These are phyloP conservation scores for Pleomassaria siparia DNA, from an alignment of 2,329 filamentous ascomycete species.

Conservation along the genomic window DNA sequence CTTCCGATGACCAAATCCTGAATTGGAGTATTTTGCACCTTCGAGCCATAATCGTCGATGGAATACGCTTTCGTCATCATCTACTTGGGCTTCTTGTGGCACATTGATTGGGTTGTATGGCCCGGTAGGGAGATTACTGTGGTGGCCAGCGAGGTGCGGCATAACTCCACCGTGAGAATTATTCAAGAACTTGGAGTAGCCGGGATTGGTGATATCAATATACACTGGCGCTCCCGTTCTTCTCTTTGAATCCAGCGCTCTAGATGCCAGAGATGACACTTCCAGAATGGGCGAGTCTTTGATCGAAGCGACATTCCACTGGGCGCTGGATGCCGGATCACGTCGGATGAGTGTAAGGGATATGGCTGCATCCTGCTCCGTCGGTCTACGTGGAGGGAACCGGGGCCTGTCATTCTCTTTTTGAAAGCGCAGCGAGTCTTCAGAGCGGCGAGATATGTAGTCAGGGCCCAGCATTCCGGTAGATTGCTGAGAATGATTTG, in stretches of 20 bases:
- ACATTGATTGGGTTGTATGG: conserved; percentile 6
- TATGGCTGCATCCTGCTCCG: conserved; percentile 21
- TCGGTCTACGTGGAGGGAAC: conserved; percentile 22
- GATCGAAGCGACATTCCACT: conserved; percentile 56
- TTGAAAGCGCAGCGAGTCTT: conserved; percentile 20
- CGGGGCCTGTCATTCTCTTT: conserved; percentile 24
- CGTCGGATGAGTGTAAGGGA: conserved; percentile 54
- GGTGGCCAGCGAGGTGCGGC: conserved; percentile 14
- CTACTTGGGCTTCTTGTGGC: background rate
- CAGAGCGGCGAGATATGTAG: conserved; percentile 26
- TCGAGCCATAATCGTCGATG: conserved; percentile 52
- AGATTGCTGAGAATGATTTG: conserved; percentile 18
- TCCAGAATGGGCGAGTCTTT: conserved; percentile 48
- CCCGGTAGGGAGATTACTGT: conserved; percentile 18
- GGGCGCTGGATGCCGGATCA: conserved; percentile 50
- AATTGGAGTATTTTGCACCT: conserved; percentile 43
- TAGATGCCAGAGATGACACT: conserved; percentile 46
- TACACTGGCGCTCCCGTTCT: conserved; percentile 48
- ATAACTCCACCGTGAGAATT: background rate
- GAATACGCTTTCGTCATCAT: conserved; percentile 36
- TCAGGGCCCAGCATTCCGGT: conserved; percentile 18
- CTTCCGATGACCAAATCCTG: conserved; percentile 45
- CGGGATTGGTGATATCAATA: conserved; percentile 61
- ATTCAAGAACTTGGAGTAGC: conserved; percentile 59
- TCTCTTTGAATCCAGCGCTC: conserved; percentile 29